Base-by-base conservation (phyloP, 345 rosid genomes). In the Lepidium didymum region DNA sequence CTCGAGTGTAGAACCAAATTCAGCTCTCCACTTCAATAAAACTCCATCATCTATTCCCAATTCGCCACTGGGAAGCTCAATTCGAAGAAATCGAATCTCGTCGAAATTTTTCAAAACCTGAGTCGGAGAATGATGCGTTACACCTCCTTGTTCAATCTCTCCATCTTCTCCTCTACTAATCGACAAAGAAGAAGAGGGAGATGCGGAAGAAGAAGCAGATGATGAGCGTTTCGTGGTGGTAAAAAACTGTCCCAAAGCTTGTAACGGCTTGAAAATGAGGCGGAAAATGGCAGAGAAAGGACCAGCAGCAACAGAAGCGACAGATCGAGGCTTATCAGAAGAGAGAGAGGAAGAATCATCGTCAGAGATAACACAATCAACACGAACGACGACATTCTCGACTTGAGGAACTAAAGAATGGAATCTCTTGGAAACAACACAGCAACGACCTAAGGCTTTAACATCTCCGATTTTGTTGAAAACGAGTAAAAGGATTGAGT, bases 51-150 rank as follows among this genome's bases (percentile, higher is more conserved):
- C 97, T 41, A 87, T 78, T 3, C 90, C 97, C 23, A 95, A 72
- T 60, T 95, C 99, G 0, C 99, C 99, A 54, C 78, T 79, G 3
- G 99, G 97, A 31, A 95, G 79, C 77, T 91, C 97, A 70, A 95
- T 89, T 15, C 94, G 84, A 3, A 95, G 81, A 69, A 80, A 78
- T 4, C 92, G 89, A 80, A 95, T 83, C 86, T 95, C 99, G 9
- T 82, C 77, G 79, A 95, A 95, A 76, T 91, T 95, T 72, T 80
- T 84, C 37, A 95, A 75, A 4, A 95, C 97, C 72, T 94, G 99
- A 3, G 93, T 87, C 0, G 99, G 99, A 0, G 99, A 94, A 68
- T 89, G 99, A 74, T 94, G 99, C 33, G 99, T 91, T n/a, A 94
- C 96, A 13, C 89, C 94, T 5, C 80, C 89, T 59, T 81, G 92